These are phyloP conservation scores for Cercophora scortea DNA, from an alignment of 495 filamentous ascomycete species.

Conservation along the genomic window DNA sequence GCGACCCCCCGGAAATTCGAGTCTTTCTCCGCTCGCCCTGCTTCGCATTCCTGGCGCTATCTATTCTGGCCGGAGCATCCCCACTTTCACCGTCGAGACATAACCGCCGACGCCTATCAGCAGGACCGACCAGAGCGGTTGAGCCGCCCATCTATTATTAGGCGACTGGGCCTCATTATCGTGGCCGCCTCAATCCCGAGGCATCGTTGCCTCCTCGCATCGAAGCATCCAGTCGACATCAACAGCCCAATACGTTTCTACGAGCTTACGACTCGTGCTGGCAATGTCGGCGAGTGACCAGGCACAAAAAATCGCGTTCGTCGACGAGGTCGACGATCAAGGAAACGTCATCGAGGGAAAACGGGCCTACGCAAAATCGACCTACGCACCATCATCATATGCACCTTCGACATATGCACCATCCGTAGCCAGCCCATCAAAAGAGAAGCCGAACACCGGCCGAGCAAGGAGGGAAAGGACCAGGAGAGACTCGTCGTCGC, in stretches of 20 bases:
- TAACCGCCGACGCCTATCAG: not conserved
- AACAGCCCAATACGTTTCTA: conserved; percentile 5
- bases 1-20: conserved; percentile 1
- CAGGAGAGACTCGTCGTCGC: conserved; percentile 26
- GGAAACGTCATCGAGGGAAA: conserved; percentile 33
- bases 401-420: conserved; percentile 17
- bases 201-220: conserved; percentile 21
- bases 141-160: not conserved
- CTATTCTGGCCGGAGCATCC: not conserved
- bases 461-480: conserved; percentile 28
- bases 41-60: not conserved
- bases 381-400: conserved; percentile 16
- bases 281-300: conserved; percentile 20
- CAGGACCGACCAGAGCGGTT: no score
- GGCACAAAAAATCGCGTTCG: conserved; percentile 28
- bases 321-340: conserved; percentile 41
- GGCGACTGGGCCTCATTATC: conserved; percentile 4
- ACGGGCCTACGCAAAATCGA: conserved; percentile 26
- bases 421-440: conserved; percentile 25
- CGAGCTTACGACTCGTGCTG: conserved; percentile 15
- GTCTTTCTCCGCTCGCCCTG: not conserved
- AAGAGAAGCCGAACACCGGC: conserved; percentile 39
- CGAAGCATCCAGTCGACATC: not conserved
- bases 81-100: not conserved
- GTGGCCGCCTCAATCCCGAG: conserved; percentile 21